Conservation (phyloP, 768 basidiomycete genomes). For the Trametopsis cervina region DNA sequence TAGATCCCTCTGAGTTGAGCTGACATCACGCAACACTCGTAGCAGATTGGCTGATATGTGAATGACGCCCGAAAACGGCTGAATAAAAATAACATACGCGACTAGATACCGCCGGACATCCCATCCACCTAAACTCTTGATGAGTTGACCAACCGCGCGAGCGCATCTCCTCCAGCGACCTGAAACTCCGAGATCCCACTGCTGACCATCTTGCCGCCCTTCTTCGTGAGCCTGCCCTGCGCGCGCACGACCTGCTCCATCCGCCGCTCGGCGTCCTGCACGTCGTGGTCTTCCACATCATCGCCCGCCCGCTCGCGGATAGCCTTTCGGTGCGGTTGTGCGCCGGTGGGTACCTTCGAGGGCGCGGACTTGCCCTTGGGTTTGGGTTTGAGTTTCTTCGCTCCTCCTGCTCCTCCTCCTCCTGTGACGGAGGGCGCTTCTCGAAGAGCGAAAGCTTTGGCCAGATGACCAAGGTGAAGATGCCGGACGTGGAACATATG, state of each 20-base stretch:
- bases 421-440: conserved; percentile 60
- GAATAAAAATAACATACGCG: too few relatives aligned
- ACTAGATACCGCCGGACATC: too few relatives aligned
- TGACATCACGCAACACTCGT: too few relatives aligned
- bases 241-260: conserved; percentile 84
- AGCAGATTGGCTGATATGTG: too few relatives aligned
- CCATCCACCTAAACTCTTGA: not conserved
- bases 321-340: conserved; percentile 9
- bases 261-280: conserved; percentile 59
- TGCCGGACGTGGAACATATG: conserved; percentile 94
- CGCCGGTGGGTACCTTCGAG: not conserved
- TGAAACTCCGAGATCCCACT: conserved; percentile 71
- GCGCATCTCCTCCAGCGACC: conserved; percentile 53
- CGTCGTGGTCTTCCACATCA: conserved; percentile 23
- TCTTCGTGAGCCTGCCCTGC: conserved; percentile 77
- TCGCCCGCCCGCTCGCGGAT: conserved; percentile 9
- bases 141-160: conserved; percentile 48
- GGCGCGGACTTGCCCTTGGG: conserved; percentile 1
- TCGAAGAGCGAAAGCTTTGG: conserved; percentile 86
- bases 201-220: conserved; percentile 67
- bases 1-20: too few relatives aligned
- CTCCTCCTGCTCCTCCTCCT: not conserved
- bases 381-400: conserved; percentile 14
- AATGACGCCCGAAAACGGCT: too few relatives aligned
- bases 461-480: conserved; percentile 90